Percentiles rank a stretch among this genome's conserved stretches.
Evolutionary conservation across 2,329 filamentous ascomycete genomes (phyloP).

Genomic region (Capronia americana): DNA sequence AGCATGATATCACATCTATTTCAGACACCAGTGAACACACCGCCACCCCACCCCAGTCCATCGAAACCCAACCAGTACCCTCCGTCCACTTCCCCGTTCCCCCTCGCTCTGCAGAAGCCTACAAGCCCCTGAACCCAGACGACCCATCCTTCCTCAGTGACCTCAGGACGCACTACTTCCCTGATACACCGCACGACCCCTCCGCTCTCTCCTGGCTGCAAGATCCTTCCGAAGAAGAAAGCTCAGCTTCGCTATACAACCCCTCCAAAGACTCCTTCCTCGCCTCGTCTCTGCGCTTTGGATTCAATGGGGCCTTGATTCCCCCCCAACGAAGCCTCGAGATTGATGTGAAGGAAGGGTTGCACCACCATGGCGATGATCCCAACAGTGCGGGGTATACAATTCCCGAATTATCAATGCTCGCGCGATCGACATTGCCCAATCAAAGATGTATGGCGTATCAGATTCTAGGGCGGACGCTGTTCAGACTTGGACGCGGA

Average conservation of each 20-base stretch:
- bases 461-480: conserved; percentile 83
- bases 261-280: conserved; percentile 69
- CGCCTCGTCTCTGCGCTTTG: conserved; percentile 81
- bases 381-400: conserved; percentile 96
- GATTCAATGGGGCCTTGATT: conserved; percentile 81
- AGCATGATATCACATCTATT: conserved; percentile 22
- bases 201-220: conserved; percentile 90
- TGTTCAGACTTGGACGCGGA: conserved; percentile 81
- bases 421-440: conserved; percentile 80
- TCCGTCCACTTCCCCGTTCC: conserved; percentile 55
- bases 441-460: conserved; percentile 90
- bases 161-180: conserved; percentile 93
- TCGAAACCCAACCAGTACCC: conserved; percentile 40
- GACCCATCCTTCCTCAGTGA: conserved; percentile 83
- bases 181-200: conserved; percentile 81
- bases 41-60: not conserved
- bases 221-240: conserved; percentile 67
- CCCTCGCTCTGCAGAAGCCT: conserved; percentile 53
- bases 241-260: conserved; percentile 77
- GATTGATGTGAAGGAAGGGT: conserved; percentile 76
- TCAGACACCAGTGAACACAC: conserved; percentile 27
- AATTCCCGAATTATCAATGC: conserved; percentile 79
- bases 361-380: conserved; percentile 92
- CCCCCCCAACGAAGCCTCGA: conserved; percentile 75
- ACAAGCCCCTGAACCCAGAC: conserved; percentile 79